Conservation (phyloP, 2,329 filamentous ascomycete genomes). For the Colletotrichum incanum region DNA sequence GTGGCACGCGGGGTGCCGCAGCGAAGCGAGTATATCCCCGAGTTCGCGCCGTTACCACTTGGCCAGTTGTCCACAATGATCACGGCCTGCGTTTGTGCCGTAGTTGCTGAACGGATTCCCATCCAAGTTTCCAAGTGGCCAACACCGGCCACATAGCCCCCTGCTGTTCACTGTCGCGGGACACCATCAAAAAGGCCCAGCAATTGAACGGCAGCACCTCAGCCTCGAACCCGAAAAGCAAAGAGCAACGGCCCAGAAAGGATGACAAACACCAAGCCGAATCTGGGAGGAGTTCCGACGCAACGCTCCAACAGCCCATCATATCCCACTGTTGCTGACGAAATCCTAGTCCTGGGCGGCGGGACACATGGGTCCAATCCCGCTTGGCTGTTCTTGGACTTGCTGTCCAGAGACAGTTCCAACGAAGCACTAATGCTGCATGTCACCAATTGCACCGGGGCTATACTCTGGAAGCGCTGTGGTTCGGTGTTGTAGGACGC, state of each 20-base stretch:
- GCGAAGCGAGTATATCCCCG: constrained; percentile 6
- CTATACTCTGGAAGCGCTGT: constrained; percentile 35
- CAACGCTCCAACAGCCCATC: constrained; percentile 35
- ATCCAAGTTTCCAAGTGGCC: background rate
- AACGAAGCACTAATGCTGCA: constrained; percentile 41
- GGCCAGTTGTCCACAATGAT: constrained; percentile 3
- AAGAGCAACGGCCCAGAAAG: constrained; percentile 15
- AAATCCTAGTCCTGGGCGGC: constrained; percentile 31
- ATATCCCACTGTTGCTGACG: constrained; percentile 35
- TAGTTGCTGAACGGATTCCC: background rate
- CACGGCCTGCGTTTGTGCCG: constrained; percentile 13
- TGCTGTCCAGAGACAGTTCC: constrained; percentile 25
- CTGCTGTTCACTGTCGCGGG: background rate
- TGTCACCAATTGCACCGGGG: constrained; percentile 38
- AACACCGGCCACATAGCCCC: background rate
- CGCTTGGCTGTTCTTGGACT: constrained; percentile 38
- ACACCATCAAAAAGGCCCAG: background rate
- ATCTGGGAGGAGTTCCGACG: constrained; percentile 38
- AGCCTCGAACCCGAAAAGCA: constrained; percentile 11
- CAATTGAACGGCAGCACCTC: background rate
- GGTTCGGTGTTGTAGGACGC: constrained; percentile 22
- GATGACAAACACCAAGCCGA: constrained; percentile 40
- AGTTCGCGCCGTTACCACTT: constrained; percentile 19
- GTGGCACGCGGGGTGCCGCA: constrained; percentile 29
- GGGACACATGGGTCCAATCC: constrained; percentile 36